Base-by-base conservation (phyloP, 2,329 filamentous ascomycete genomes). In the Blumeriella jaapii region DNA sequence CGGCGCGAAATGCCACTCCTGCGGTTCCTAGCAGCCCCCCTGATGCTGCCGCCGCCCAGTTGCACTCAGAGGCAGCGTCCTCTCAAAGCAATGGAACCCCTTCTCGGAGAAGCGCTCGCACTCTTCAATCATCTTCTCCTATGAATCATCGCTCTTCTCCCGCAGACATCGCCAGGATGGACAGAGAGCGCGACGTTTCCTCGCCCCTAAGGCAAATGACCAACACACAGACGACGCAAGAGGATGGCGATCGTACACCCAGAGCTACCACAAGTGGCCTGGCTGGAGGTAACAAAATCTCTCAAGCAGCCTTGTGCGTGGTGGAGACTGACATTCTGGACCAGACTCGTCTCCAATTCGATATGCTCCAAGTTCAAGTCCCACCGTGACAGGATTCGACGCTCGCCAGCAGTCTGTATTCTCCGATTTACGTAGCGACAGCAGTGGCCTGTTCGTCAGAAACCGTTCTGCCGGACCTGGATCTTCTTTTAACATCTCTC, bases 261-360 rank as follows among this genome's bases (percentile, higher is more conserved):
- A 69, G 78, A 55, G 80, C 81, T 6, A 77, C 70, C 43, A 67
- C 61, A 15, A 47, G 34, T 62, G 66, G 26, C 62, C 39, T 50
- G 13, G 38, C 74, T 46, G 74, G 78, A 63, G 81, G 81, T 83
- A 58, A 58, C 65, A 45, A n/a, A 6, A 31, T 13, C 20, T 12
- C 8, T 42, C 24, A 17, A 29, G 29, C 22, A 2, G 13, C 35
- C 8, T 5, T 11, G 24, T 10, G 20, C 9, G 4, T 14, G 1
- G 29, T 6, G 9, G 4, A 24, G 13, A 17, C 40, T 38, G 23
- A 45, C 20, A 29, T 9, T 7, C 23, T n/a, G 7, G n/a, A 13
- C n/a, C 22, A 94, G 89, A 87, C 53, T 96, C 89, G 0, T 96
- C 89, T 1, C 89, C 89, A 1, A 84, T 96, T 48, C 76, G 78